Percentiles rank a stretch among this genome's conserved stretches.
phyloP scores from a whole-genome alignment of 306 rosid genomes.

The Pterocarpus macrocarpus region DNA sequence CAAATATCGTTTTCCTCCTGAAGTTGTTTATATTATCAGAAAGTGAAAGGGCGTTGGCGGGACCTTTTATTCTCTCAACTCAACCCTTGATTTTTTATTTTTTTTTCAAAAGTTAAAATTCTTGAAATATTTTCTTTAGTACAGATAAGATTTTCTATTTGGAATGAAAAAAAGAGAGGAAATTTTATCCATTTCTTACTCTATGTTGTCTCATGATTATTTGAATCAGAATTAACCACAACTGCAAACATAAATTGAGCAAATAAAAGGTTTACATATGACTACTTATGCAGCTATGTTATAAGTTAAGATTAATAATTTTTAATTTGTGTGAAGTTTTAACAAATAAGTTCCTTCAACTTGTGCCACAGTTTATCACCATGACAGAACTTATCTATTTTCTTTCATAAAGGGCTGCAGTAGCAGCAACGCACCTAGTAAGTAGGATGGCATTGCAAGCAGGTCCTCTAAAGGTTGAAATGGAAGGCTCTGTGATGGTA shows the following conservation, averaged over 20 bases:
- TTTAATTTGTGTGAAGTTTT: too few species aligned
- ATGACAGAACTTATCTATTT: neutral
- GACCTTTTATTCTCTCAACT: neutral
- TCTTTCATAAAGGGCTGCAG: neutral
- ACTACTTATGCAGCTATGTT: neutral
- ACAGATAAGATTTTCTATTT: neutral
- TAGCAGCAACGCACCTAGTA: neutral
- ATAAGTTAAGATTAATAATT: too few species aligned
- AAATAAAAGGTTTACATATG: constrained; percentile 11
- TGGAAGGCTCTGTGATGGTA: too few species aligned
- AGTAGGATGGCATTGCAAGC: neutral
- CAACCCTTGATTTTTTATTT: too few species aligned
- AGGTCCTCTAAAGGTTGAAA: too few species aligned
- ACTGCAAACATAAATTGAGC: neutral
- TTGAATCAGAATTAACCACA: neutral
- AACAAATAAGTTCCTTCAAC: too few species aligned
- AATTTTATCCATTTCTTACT: neutral
- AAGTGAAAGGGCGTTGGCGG: too few species aligned
- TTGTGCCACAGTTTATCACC: too few species aligned
- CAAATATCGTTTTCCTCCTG: neutral
- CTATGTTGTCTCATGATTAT: neutral
- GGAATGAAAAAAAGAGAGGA: too few species aligned
- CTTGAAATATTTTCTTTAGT: neutral
- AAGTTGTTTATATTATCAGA: neutral
- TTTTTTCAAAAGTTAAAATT: neutral